phyloP scores from a whole-genome alignment of 2,329 filamentous ascomycete species.

The Exserohilum rostratum region DNA sequence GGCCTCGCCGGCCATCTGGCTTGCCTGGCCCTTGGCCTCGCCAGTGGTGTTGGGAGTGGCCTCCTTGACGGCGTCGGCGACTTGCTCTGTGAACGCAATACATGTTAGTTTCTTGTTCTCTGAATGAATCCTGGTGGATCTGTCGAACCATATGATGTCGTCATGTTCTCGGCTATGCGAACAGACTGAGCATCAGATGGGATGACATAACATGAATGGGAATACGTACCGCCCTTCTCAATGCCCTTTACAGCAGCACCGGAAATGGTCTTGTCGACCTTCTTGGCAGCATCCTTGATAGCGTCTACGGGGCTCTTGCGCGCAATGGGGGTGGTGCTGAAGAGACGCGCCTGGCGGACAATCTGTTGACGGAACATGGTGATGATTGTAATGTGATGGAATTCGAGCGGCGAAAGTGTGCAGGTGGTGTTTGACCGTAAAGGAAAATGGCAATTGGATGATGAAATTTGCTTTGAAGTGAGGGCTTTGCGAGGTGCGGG shows the following conservation, averaged over 20 bases:
- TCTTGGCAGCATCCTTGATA: slow-evolving; percentile 65
- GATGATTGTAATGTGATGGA: slow-evolving; percentile 14
- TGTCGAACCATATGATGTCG: slow-evolving; percentile 10
- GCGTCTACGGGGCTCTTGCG: slow-evolving; percentile 61
- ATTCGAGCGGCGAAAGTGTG: slow-evolving; percentile 6
- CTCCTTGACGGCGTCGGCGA: slow-evolving; percentile 51
- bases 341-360: slow-evolving; percentile 55
- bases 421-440: slow-evolving; percentile 2
- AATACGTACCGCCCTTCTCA: slow-evolving; percentile 64
- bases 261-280: slow-evolving; percentile 62
- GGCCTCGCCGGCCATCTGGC: slow-evolving; percentile 48
- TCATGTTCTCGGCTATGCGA: slow-evolving; percentile 15
- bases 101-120: slow-evolving; percentile 15
- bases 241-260: slow-evolving; percentile 66
- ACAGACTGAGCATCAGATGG: slow-evolving; percentile 8
- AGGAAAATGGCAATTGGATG: slow-evolving; percentile 4
- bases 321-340: slow-evolving; percentile 59
- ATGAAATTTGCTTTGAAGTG: slow-evolving; percentile 10
- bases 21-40: slow-evolving; percentile 51
- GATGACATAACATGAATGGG: neutral
- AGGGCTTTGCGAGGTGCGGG: slow-evolving; percentile 3
- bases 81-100: slow-evolving; percentile 55
- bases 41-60: slow-evolving; percentile 32
- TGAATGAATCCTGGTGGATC: no score
- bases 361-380: slow-evolving; percentile 56